A percentile compares a stretch with the other conserved stretches of the same genome.
phyloP scores from a whole-genome alignment of 2,329 filamentous ascomycete species.

The Colletotrichum higginsianum region DNA sequence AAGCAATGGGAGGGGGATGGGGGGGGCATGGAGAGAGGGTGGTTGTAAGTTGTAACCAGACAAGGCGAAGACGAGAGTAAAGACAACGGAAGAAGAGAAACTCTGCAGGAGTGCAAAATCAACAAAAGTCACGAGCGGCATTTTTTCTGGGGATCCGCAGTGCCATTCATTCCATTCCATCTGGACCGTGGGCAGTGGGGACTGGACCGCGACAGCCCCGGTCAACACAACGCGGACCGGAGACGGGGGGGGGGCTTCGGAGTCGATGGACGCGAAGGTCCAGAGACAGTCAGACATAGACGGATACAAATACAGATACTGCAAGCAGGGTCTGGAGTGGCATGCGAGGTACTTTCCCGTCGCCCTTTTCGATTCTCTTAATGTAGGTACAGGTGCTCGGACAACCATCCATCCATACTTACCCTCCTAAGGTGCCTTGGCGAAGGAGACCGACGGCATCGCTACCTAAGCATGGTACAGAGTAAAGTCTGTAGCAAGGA shows the following conservation, averaged over 20 bases:
- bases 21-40: too few species aligned
- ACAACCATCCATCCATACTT: too few species aligned
- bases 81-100: neutral
- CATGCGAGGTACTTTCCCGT: neutral
- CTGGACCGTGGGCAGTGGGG: too few species aligned
- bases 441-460: too few species aligned
- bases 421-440: too few species aligned
- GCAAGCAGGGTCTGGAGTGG: neutral
- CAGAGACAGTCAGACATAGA: neutral
- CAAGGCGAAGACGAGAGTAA: neutral
- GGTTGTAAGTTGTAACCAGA: neutral
- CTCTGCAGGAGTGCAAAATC: neutral
- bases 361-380: neutral
- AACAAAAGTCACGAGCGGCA: conserved; percentile 2
- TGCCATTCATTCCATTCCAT: conserved; percentile 12
- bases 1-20: neutral
- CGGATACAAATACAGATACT: conserved; percentile 1
- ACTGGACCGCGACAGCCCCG: conserved; percentile 12
- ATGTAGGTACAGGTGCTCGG: neutral
- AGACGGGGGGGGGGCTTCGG: neutral
- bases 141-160: conserved; percentile 24
- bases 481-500: neutral
- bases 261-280: too few species aligned
- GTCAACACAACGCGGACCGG: neutral
- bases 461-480: neutral